A percentile compares a stretch with the other conserved stretches of the same genome.
Evolutionary conservation across 352 stramenopile genomes (phyloP).

Genomic region (Globisporangium radiosum): DNA sequence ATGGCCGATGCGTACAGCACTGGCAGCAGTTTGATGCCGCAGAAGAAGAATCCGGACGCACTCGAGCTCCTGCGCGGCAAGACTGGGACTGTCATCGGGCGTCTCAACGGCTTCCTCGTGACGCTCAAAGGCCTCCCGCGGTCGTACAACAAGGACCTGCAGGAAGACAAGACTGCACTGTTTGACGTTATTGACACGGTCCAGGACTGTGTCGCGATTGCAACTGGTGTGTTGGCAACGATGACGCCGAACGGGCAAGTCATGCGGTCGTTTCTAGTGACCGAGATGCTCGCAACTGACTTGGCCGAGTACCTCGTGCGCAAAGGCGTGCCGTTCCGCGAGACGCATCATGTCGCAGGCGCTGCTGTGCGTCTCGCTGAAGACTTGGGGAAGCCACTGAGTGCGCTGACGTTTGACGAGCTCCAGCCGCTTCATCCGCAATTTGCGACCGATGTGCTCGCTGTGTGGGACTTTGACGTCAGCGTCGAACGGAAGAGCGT

Average conservation of each 20-base stretch:
- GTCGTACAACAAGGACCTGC: slow-evolving; percentile 99
- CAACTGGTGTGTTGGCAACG: slow-evolving; percentile 94
- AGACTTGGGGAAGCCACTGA: slow-evolving; percentile 80
- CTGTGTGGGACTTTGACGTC: slow-evolving; percentile 87
- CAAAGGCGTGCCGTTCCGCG: slow-evolving; percentile 97
- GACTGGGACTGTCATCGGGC: slow-evolving; percentile 92
- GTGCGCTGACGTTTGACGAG: slow-evolving; percentile 86
- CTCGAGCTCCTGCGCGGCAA: slow-evolving; percentile 98
- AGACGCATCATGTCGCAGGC: slow-evolving; percentile 99
- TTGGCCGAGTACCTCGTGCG: slow-evolving; percentile 98
- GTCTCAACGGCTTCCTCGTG: slow-evolving; percentile 92
- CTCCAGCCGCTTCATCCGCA: slow-evolving; percentile 81
- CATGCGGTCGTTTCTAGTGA: slow-evolving; percentile 93
- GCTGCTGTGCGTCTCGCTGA: slow-evolving; percentile 90
- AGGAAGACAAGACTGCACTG: slow-evolving; percentile 98
- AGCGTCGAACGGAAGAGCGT: slow-evolving; percentile 91
- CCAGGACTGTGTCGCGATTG: slow-evolving; percentile 96
- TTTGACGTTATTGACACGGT: slow-evolving; percentile 97
- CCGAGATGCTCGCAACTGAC: slow-evolving; percentile 99
- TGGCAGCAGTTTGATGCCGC: slow-evolving; percentile 98
- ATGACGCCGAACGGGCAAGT: slow-evolving; percentile 94
- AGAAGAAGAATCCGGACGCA: slow-evolving; percentile 99
- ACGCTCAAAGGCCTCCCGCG: slow-evolving; percentile 96
- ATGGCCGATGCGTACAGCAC: slow-evolving; percentile 98
- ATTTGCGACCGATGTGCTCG: slow-evolving; percentile 87